Evolutionary conservation across 345 rosid genomes (phyloP).

Genomic region (Populus euphratica): DNA sequence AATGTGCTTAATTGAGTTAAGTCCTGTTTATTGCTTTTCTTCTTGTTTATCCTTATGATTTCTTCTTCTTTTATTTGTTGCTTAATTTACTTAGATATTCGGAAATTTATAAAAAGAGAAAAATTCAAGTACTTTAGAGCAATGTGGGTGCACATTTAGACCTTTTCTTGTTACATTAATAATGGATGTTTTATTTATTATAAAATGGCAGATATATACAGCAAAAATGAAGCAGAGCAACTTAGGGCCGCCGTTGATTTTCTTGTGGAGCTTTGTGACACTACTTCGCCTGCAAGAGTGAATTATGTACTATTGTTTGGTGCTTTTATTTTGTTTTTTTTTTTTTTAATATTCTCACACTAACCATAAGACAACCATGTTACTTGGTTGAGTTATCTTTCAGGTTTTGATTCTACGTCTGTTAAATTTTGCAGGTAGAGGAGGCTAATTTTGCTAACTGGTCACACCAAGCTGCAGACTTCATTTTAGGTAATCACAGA

Average conservation of each 20-base stretch:
- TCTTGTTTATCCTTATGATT: not conserved
- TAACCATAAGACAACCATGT: not conserved
- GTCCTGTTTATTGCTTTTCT: not conserved
- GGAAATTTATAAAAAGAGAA: not conserved
- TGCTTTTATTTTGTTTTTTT: not conserved
- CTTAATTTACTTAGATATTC: not conserved
- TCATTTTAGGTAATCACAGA: conserved; percentile 58
- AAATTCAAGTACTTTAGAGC: not conserved
- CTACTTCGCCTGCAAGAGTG: conserved; percentile 42
- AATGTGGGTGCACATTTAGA: too few species aligned
- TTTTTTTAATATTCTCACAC: not conserved
- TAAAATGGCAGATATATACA: conserved; percentile 42
- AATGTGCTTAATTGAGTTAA: not conserved
- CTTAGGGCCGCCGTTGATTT: conserved; percentile 72
- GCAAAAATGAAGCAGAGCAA: conserved; percentile 60
- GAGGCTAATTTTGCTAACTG: conserved; percentile 60
- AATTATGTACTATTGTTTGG: conserved; percentile 12
- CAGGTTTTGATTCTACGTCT: not conserved
- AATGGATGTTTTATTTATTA: conserved; percentile 6
- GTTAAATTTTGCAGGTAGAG: conserved; percentile 39
- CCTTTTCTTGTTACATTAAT: not conserved
- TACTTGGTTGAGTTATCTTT: not conserved
- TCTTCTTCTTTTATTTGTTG: not conserved
- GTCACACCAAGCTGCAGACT: conserved; percentile 94
- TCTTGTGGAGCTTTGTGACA: conserved; percentile 67